Evolutionary conservation across 495 filamentous ascomycete species (phyloP), one percentile per base, ranked within the genome.

Genomic region (Lineolata rhizophorae): DNA sequence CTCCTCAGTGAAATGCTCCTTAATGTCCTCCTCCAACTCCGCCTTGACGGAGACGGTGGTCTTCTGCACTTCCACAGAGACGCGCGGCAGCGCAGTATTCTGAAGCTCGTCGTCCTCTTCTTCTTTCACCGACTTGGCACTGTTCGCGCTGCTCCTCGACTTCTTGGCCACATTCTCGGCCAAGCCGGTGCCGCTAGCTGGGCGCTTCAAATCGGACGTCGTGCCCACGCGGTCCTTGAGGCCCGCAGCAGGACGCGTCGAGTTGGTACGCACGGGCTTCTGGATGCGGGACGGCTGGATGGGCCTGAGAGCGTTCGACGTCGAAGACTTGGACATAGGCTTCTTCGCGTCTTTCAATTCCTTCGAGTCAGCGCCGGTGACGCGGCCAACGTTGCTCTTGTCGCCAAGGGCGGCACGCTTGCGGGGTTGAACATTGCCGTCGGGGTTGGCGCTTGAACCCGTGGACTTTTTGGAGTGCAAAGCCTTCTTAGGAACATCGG

Each of bases 361-460:
- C 33, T 51, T 52, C 10, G 27, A 22, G 3, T 18, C 30, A 6
- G 24, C 33, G 21, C 47, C 50, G 3, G 49, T 58, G 15, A 53
- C 58, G 55, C 93, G 93, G 35, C 67, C 66, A 31, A 92, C 77
- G 59, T 97, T 97, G 65, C 83, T 95, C 37, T 92, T 73, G 61
- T 97, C 85, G 17, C 80, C 82, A 13, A 97, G 65, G 19, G 51
- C 50, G 27, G 45, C 41, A 20, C 52, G 41, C 40, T 56, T 56
- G 18, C 43, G 35, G 1, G 30, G 25, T 8, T 30, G 43, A 8
- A 42, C 34, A 3, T 40, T n/a, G n/a, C n/a, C 60, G 29, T 53
- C 56, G 27, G 70, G 67, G 34, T 65, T 49, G 9, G 59, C 49
- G 2, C 48, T 37, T 15, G 36, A 34, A 19, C 39, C 22, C n/a